Evolutionary conservation across 176 grass and related monocot genomes (phyloP).

Genomic region (Lolium multiflorum): DNA sequence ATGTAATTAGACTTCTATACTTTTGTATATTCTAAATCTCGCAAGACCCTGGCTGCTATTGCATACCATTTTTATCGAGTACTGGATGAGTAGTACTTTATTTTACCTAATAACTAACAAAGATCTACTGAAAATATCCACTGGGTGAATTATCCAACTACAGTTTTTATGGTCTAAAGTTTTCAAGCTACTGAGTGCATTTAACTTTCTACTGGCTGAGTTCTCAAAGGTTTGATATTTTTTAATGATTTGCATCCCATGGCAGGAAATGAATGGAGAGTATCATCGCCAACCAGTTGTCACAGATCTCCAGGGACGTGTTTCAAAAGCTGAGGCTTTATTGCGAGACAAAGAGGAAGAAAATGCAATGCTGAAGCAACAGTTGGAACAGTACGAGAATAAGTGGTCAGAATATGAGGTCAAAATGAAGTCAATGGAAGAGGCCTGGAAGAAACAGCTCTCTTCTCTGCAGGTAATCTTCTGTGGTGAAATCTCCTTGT

Average conservation of each 20-base stretch:
- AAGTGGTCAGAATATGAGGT: constrained; percentile 87
- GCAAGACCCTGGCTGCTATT: neutral
- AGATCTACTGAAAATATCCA: constrained; percentile 17
- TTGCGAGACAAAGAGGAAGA: constrained; percentile 86
- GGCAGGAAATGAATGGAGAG: constrained; percentile 61
- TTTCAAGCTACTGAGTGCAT: constrained; percentile 26
- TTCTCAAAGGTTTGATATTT: constrained; percentile 2
- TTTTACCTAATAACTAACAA: constrained; percentile 3
- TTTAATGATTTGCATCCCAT: constrained; percentile 35
- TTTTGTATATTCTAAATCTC: neutral
- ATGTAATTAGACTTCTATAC: constrained; percentile 6
- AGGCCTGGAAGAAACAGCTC: constrained; percentile 86
- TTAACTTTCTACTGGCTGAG: constrained; percentile 19
- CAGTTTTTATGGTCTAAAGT: constrained; percentile 14
- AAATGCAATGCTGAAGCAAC: constrained; percentile 74
- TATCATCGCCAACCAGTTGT: constrained; percentile 56
- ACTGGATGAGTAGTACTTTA: neutral
- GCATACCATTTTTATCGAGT: constrained; percentile 23
- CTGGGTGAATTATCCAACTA: constrained; percentile 9
- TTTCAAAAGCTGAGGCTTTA: constrained; percentile 66
- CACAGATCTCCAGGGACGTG: constrained; percentile 57
- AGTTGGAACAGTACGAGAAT: constrained; percentile 84
- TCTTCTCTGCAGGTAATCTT: constrained; percentile 84
- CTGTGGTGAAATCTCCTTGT: neutral
- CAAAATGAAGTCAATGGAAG: constrained; percentile 96